Conservation (phyloP, 805 yeast species). For the Spathaspora gorwiae region DNA sequence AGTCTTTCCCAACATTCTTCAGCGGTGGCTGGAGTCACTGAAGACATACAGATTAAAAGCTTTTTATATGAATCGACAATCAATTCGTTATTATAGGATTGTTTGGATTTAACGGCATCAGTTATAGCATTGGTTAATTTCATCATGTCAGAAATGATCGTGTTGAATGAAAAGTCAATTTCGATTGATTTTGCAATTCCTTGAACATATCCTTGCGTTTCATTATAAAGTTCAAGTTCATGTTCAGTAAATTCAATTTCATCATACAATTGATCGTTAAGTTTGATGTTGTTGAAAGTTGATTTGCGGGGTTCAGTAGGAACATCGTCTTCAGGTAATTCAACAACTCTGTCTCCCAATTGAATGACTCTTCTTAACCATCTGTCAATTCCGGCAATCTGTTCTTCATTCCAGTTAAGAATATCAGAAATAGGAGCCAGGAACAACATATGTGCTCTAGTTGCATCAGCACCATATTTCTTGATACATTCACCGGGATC, state of each 20-base stretch:
- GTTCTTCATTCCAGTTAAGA: constrained; percentile 84
- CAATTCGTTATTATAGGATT: constrained; percentile 33
- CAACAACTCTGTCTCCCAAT: constrained; percentile 17
- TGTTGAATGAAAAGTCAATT: constrained; percentile 63
- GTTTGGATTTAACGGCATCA: constrained; percentile 30
- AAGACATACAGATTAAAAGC: constrained; percentile 62
- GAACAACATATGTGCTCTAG: constrained; percentile 87
- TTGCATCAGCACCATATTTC: constrained; percentile 87
- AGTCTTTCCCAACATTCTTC: constrained; percentile 74
- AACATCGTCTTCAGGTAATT: constrained; percentile 6
- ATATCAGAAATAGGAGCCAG: constrained; percentile 85
- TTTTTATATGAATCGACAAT: constrained; percentile 46
- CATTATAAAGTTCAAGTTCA: constrained; percentile 59
- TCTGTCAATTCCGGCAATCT: constrained; percentile 81
- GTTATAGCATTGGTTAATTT: constrained; percentile 52
- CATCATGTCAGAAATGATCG: constrained; percentile 87
- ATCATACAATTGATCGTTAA: constrained; percentile 15
- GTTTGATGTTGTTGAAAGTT: constrained; percentile 13
- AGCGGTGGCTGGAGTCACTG: constrained; percentile 74
- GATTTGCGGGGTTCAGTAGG: not conserved
- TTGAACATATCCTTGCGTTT: constrained; percentile 42
- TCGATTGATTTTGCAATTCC: constrained; percentile 59
- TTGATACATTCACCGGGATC: constrained; percentile 77
- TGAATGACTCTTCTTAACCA: constrained; percentile 67
- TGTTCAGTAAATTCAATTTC: constrained; percentile 26